A percentile compares a stretch with the other conserved stretches of the same genome.
These are phyloP conservation scores for Candida insectorum DNA, from an alignment of 805 yeast genomes.

Conservation along the genomic window DNA sequence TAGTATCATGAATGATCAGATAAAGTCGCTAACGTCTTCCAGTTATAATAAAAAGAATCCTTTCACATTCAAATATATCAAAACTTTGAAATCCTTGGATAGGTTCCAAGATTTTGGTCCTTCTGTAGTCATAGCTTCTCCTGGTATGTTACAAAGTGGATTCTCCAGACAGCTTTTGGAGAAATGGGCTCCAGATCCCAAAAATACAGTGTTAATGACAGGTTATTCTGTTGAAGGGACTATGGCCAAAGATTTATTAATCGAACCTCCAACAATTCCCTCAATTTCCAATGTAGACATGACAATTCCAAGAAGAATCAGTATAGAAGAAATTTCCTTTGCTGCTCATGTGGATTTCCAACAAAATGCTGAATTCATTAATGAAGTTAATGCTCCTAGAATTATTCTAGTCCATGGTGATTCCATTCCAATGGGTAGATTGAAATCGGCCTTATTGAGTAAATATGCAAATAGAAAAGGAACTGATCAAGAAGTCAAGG, in stretches of 20 bases:
- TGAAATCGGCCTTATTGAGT: constrained; percentile 87
- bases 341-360: constrained; percentile 99
- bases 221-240: constrained; percentile 99
- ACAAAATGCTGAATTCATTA: constrained; percentile 89
- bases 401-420: constrained; percentile 97
- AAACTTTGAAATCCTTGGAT: constrained; percentile 75
- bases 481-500: constrained; percentile 85
- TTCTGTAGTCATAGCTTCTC: constrained; percentile 93
- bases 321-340: constrained; percentile 90
- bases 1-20: constrained; percentile 94
- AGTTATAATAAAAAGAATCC: constrained; percentile 61
- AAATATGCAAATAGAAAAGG: constrained; percentile 79
- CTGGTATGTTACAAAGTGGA: constrained; percentile 98
- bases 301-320: constrained; percentile 80
- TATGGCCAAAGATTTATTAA: constrained; percentile 83
- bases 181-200: constrained; percentile 96
- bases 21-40: constrained; percentile 56
- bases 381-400: constrained; percentile 76
- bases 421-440: constrained; percentile 96
- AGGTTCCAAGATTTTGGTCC: constrained; percentile 92
- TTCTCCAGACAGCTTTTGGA: constrained; percentile 87
- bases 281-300: constrained; percentile 77
- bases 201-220: constrained; percentile 81
- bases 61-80: constrained; percentile 81
- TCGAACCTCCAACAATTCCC: constrained; percentile 90